A percentile compares a stretch with the other conserved stretches of the same genome.
These are phyloP conservation scores for Achlya hypogyna DNA, from an alignment of 352 stramenopile species.

Conservation along the genomic window DNA sequence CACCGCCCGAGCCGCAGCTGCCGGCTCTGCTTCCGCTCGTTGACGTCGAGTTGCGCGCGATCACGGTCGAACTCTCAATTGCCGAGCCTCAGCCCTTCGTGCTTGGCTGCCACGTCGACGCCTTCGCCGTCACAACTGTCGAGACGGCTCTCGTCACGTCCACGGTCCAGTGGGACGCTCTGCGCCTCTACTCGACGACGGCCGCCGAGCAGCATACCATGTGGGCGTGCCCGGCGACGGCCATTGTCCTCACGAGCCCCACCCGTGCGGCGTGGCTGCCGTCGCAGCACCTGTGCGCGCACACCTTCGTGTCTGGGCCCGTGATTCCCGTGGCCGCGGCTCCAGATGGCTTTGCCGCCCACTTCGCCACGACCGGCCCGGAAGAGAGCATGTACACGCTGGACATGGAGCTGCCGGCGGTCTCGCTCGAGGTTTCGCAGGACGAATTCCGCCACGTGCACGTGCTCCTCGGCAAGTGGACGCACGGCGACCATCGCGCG, in stretches of 20 bases:
- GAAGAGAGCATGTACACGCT: neutral
- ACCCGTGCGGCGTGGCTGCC: neutral
- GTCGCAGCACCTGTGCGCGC: neutral
- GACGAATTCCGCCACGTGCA: neutral
- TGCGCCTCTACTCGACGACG: neutral
- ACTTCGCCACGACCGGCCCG: neutral
- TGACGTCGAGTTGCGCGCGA: neutral
- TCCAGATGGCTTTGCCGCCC: neutral
- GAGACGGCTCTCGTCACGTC: neutral
- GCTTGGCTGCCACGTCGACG: neutral
- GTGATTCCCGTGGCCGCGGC: neutral
- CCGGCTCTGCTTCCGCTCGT: neutral
- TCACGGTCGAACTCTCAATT: neutral
- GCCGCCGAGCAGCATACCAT: neutral
- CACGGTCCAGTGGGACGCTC: neutral
- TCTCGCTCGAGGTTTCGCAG: neutral
- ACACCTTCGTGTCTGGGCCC: neutral
- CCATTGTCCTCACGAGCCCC: neutral
- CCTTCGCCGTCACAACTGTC: neutral
- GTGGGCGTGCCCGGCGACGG: neutral
- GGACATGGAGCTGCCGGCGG: neutral
- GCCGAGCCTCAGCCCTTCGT: neutral
- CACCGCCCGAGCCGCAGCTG: too few species aligned
- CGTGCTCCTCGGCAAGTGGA: neutral
- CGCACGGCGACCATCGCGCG: neutral